Percentiles rank a stretch among this genome's conserved stretches.
phyloP scores from a whole-genome alignment of 345 rosid genomes.

The Pistacia atlantica region DNA sequence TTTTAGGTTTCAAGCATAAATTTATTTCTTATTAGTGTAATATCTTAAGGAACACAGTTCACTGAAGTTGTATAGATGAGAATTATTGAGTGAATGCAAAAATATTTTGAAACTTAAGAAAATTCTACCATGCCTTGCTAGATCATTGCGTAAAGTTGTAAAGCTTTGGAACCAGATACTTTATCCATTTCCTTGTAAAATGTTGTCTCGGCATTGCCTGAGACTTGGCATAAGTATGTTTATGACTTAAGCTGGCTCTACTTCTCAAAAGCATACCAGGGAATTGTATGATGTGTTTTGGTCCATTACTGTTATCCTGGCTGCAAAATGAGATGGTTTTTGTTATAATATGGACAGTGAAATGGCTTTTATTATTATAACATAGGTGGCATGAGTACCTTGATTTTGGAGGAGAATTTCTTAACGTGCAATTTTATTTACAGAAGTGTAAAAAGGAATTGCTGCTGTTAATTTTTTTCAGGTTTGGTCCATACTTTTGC shows the following conservation, averaged over 20 bases:
- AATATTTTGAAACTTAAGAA: not conserved
- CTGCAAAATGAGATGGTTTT: not conserved
- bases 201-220: not conserved
- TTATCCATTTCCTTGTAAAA: no score
- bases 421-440: not conserved
- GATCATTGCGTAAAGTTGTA: no score
- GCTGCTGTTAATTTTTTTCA: slow-evolving; percentile 26
- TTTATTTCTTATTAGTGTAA: not conserved
- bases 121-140: no score
- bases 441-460: not conserved
- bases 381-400: not conserved
- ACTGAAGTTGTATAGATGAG: no score
- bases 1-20: not conserved
- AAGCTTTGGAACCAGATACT: no score
- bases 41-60: not conserved
- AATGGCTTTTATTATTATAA: not conserved
- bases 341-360: not conserved
- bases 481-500: slow-evolving; percentile 97
- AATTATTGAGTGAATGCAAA: not conserved
- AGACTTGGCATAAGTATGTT: not conserved
- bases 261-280: not conserved
- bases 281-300: not conserved
- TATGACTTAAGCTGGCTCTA: not conserved
- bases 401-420: not conserved
- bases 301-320: not conserved